Conservation (phyloP, 2,329 filamentous ascomycete species). For the Zymoseptoria ardabiliae region DNA sequence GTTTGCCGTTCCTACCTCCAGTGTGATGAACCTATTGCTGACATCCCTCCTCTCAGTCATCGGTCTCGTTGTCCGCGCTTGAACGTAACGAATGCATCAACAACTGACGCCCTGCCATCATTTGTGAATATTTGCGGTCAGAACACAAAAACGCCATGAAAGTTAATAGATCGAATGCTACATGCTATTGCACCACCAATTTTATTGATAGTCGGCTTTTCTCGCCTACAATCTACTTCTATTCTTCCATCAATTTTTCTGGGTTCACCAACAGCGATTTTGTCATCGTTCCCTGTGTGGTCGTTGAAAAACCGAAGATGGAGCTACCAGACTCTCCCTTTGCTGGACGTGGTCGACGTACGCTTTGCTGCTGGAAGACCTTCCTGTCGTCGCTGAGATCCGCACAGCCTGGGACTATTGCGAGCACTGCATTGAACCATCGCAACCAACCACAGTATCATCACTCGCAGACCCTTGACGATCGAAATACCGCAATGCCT, state of each 20-base stretch:
- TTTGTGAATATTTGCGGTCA: background rate
- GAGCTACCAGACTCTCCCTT: background rate
- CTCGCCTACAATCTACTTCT: background rate
- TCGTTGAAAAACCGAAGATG: background rate
- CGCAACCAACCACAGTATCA: background rate
- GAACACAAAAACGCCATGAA: background rate
- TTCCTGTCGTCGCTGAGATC: too few relatives aligned
- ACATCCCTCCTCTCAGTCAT: background rate
- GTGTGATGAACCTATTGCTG: background rate
- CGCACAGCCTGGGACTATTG: too few relatives aligned
- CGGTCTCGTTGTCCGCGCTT: background rate
- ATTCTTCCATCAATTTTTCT: background rate
- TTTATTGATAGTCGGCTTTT: background rate
- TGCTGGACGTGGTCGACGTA: background rate
- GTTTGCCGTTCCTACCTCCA: background rate
- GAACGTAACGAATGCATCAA: background rate
- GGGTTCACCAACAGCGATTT: background rate
- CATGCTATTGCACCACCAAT: background rate
- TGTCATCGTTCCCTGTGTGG: background rate
- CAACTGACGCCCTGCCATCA: background rate
- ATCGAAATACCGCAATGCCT: background rate
- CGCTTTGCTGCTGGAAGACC: background rate
- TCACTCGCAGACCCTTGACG: background rate
- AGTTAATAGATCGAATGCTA: background rate
- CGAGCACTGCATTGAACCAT: background rate